Conservation (phyloP, 2,329 filamentous ascomycete genomes). For the Sphaceloma murrayae region DNA sequence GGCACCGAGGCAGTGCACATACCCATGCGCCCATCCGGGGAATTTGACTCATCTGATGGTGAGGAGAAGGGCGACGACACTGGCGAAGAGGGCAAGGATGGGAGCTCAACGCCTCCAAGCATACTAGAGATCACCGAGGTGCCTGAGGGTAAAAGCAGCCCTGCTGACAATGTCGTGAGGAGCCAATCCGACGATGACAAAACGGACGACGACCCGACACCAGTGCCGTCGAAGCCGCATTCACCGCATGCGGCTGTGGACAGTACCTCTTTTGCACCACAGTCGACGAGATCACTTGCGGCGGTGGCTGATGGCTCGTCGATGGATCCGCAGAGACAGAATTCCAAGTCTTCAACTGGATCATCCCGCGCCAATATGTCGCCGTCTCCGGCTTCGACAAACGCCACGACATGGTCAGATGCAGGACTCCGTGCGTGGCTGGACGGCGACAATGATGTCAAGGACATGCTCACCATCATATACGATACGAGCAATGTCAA, state of each 20-base stretch:
- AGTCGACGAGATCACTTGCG: not conserved
- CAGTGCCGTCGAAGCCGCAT: conserved; percentile 22
- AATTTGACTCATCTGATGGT: conserved; percentile 18
- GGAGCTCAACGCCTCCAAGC: conserved; percentile 25
- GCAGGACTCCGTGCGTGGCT: conserved; percentile 77
- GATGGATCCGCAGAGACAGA: conserved; percentile 8
- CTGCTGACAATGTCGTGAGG: not conserved
- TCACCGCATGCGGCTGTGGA: conserved; percentile 21
- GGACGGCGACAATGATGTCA: conserved; percentile 72
- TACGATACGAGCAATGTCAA: conserved; percentile 82
- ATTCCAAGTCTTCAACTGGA: conserved; percentile 11
- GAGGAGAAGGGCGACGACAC: conserved; percentile 21
- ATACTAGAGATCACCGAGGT: conserved; percentile 23
- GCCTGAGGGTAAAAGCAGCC: conserved; percentile 3
- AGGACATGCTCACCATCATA: conserved; percentile 81
- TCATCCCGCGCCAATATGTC: conserved; percentile 17
- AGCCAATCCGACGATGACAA: not conserved
- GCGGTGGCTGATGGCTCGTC: conserved; percentile 7
- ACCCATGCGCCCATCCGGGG: conserved; percentile 21
- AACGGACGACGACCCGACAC: conserved; percentile 26
- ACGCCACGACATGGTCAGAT: conserved; percentile 73
- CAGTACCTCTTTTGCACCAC: conserved; percentile 2
- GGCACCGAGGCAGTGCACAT: conserved; percentile 31
- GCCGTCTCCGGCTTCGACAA: conserved; percentile 47
- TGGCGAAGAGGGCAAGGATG: conserved; percentile 18